Percentiles rank a stretch among this genome's conserved stretches.
Conservation (phyloP, 352 stramenopile genomes). For the Blastocystis sp. region DNA sequence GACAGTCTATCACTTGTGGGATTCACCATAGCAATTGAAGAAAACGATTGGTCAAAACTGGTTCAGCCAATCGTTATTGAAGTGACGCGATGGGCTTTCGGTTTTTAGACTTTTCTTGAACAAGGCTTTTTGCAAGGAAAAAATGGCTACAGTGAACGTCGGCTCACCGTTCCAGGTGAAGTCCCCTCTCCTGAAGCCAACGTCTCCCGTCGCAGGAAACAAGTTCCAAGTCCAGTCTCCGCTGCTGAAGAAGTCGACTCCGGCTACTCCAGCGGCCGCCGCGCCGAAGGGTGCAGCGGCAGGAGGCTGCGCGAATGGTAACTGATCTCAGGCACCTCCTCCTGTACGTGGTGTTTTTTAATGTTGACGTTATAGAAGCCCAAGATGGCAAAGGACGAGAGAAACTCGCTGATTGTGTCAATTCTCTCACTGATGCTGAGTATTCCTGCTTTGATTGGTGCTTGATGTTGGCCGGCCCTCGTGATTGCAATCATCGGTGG, state of each 20-base stretch:
- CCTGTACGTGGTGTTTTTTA: background rate
- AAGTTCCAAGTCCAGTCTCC: constrained; percentile 40
- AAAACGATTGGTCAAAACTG: background rate
- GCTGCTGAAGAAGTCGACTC: constrained; percentile 10
- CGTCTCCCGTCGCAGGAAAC: background rate
- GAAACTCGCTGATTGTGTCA: constrained; percentile 53
- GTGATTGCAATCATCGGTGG: constrained; percentile 27
- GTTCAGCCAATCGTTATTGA: background rate
- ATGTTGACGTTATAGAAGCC: background rate
- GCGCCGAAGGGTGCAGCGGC: background rate
- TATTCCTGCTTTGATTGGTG: constrained; percentile 55
- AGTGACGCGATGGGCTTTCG: background rate
- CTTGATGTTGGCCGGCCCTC: constrained; percentile 56
- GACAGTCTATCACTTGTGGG: no score
- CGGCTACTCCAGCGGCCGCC: background rate
- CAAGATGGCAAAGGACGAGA: constrained; percentile 29
- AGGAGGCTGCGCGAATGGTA: constrained; percentile 39
- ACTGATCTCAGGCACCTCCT: constrained; percentile 38
- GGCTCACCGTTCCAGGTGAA: constrained; percentile 32
- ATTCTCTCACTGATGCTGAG: constrained; percentile 21
- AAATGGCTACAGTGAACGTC: constrained; percentile 49
- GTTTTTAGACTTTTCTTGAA: constrained; percentile 40
- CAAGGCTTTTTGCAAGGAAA: background rate
- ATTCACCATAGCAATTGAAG: no score
- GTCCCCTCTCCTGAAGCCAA: constrained; percentile 34